These are phyloP conservation scores for Pleurotus platypus DNA, from an alignment of 768 basidiomycete genomes.

Conservation along the genomic window DNA sequence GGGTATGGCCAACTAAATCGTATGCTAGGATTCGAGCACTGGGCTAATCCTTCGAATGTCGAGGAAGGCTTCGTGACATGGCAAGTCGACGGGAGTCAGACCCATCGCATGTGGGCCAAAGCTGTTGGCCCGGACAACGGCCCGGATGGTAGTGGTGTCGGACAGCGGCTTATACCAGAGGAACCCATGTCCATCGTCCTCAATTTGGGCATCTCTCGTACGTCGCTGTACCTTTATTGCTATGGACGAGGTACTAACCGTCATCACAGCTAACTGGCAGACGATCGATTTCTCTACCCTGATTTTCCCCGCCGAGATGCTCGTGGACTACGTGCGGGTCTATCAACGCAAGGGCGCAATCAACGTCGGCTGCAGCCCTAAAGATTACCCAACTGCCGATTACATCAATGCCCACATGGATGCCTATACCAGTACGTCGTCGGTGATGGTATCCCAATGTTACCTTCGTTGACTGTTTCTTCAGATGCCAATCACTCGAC, in stretches of 20 bases:
- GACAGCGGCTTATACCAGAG: conserved; percentile 55
- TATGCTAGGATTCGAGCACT: conserved; percentile 69
- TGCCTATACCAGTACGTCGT: conserved; percentile 55
- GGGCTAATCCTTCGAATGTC: conserved; percentile 52
- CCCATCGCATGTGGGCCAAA: conserved; percentile 47
- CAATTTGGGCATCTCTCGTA: conserved; percentile 62
- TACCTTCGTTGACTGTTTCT: neutral
- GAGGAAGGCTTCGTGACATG: conserved; percentile 69
- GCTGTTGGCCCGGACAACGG: conserved; percentile 44
- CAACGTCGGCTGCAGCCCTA: conserved; percentile 68
- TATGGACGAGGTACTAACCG: conserved; percentile 7
- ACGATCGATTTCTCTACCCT: conserved; percentile 49
- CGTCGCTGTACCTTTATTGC: conserved; percentile 14
- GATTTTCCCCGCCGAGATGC: conserved; percentile 67
- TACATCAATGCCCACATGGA: conserved; percentile 55
- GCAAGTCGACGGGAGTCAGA: conserved; percentile 56
- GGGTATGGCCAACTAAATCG: neutral
- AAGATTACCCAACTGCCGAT: conserved; percentile 58
- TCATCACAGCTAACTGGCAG: conserved; percentile 59
- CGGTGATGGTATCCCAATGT: neutral
- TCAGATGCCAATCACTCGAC: conserved; percentile 38
- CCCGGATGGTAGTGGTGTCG: conserved; percentile 40
- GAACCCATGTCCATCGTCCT: conserved; percentile 60
- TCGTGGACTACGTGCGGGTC: conserved; percentile 78
- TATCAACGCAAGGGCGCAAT: conserved; percentile 60